phyloP scores from a whole-genome alignment of 352 stramenopile genomes.

The Phytophthora colocasiae region DNA sequence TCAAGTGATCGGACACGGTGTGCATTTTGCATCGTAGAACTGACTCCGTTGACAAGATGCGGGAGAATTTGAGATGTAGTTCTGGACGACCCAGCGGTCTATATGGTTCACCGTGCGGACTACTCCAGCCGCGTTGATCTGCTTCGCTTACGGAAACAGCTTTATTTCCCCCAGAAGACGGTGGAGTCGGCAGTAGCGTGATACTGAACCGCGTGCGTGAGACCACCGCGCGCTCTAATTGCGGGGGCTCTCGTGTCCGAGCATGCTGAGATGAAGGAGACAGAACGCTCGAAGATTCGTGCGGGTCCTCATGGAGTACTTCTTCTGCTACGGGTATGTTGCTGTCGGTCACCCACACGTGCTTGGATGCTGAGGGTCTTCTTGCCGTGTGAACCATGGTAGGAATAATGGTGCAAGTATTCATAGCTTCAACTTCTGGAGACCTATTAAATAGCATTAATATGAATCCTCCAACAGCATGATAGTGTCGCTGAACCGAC shows the following conservation, averaged over 20 bases:
- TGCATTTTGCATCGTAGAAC: constrained; percentile 43
- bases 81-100: constrained; percentile 71
- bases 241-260: constrained; percentile 16
- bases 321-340: background rate
- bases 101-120: constrained; percentile 75
- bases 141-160: background rate
- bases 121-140: constrained; percentile 67
- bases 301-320: background rate
- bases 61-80: constrained; percentile 74
- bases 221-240: constrained; percentile 53
- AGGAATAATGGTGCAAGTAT: constrained; percentile 3
- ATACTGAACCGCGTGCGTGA: constrained; percentile 68
- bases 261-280: background rate
- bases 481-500: background rate
- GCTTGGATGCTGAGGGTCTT: constrained; percentile 9
- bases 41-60: constrained; percentile 47
- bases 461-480: background rate
- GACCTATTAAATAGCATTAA: constrained; percentile 1
- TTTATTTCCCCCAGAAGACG: constrained; percentile 6
- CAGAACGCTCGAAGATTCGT: too few relatives aligned
- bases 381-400: background rate
- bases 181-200: constrained; percentile 41
- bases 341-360: background rate
- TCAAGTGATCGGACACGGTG: constrained; percentile 38
- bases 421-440: constrained; percentile 17